These are phyloP conservation scores for Nannochloris sp. DNA, from an alignment of 139 green algal species.

Conservation along the genomic window DNA sequence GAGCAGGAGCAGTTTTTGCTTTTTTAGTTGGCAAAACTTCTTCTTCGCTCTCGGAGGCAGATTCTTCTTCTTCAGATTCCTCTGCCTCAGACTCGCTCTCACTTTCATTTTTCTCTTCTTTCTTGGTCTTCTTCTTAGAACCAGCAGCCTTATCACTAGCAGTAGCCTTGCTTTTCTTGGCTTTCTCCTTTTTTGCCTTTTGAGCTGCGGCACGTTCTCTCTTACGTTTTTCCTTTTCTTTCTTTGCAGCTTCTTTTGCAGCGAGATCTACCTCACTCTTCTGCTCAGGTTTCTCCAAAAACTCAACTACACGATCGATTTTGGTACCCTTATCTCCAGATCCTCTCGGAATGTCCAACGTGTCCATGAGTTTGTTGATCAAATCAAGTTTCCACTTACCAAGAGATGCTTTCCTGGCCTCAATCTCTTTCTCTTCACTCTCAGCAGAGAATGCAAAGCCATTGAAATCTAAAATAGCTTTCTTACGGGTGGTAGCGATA, in stretches of 20 bases:
- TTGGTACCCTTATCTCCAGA: slow-evolving; percentile 47
- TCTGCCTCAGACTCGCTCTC: not conserved
- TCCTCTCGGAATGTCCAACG: slow-evolving; percentile 51
- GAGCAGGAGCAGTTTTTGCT: not conserved
- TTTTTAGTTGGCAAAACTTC: not conserved
- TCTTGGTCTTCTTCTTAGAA: slow-evolving; percentile 16
- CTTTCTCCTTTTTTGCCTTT: slow-evolving; percentile 6
- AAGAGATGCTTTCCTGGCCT: slow-evolving; percentile 34
- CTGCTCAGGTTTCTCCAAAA: slow-evolving; percentile 47
- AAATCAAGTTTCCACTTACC: slow-evolving; percentile 40
- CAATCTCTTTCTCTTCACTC: slow-evolving; percentile 45
- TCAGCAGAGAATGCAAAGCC: slow-evolving; percentile 46
- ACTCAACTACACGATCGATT: slow-evolving; percentile 48
- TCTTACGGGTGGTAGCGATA: slow-evolving; percentile 40
- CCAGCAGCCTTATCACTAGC: not conserved
- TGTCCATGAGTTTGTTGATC: slow-evolving; percentile 47
- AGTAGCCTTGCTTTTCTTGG: slow-evolving; percentile 20
- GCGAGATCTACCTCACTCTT: slow-evolving; percentile 52
- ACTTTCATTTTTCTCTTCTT: slow-evolving; percentile 6
- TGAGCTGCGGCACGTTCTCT: slow-evolving; percentile 30
- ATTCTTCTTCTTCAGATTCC: not conserved
- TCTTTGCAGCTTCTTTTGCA: slow-evolving; percentile 47
- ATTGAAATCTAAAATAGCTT: slow-evolving; percentile 52
- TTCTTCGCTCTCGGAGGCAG: not conserved
- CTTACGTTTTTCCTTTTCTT: slow-evolving; percentile 43